These are phyloP conservation scores for Betula pendula DNA, from an alignment of 306 rosid genomes.

Conservation along the genomic window DNA sequence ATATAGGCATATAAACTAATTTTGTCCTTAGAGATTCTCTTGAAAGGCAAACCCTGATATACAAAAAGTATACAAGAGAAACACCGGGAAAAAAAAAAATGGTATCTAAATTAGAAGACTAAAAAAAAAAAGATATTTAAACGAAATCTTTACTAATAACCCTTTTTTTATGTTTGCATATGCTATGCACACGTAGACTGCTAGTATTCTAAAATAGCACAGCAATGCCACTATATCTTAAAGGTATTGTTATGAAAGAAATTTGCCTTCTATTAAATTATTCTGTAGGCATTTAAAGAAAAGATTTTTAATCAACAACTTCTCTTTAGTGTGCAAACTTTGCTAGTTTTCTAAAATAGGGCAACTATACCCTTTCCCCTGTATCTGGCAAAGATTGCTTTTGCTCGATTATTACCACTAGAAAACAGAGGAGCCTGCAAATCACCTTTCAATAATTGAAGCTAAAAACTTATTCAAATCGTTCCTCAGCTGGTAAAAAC, in stretches of 20 bases:
- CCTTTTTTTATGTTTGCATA: no score
- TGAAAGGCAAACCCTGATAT: not conserved
- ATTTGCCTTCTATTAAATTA: not conserved
- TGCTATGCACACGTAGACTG: no score
- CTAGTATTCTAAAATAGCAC: not conserved
- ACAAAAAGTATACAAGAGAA: not conserved
- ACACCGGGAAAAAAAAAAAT: not conserved
- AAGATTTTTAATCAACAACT: not conserved
- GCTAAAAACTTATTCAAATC: conserved; percentile 2
- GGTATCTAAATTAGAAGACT: no score
- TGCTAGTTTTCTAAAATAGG: not conserved
- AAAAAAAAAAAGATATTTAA: no score
- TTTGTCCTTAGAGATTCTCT: not conserved
- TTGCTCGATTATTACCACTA: not conserved
- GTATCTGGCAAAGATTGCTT: conserved; percentile 3
- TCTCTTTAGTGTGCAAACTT: not conserved
- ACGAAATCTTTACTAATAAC: no score
- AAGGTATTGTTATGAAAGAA: not conserved
- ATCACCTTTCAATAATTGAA: conserved; percentile 5
- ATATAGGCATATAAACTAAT: not conserved
- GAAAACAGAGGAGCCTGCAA: not conserved
- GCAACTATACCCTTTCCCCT: not conserved
- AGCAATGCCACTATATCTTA: not conserved
- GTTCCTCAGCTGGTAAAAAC: not conserved
- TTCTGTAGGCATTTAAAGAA: not conserved